A percentile compares a stretch with the other conserved stretches of the same genome.
These are phyloP conservation scores for Viridothelium virens DNA, from an alignment of 495 filamentous ascomycete species.

Conservation along the genomic window DNA sequence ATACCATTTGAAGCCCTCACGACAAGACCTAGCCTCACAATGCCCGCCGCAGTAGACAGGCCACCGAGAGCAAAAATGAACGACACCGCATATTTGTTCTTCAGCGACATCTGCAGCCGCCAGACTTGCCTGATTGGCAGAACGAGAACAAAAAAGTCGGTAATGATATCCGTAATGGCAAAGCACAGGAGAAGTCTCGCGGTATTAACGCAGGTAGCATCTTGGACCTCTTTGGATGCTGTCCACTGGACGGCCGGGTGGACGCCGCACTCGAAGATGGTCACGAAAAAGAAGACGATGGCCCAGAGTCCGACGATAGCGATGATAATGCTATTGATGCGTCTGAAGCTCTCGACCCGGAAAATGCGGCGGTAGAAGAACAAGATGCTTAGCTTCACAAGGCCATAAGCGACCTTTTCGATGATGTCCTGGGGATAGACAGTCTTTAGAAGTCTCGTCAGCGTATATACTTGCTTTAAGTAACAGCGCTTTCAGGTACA, in stretches of 20 bases:
- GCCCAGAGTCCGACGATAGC: neutral
- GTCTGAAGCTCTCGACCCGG: neutral
- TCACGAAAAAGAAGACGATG: neutral
- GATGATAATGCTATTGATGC: conserved; percentile 5
- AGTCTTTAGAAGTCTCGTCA: neutral
- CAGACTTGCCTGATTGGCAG: conserved; percentile 11
- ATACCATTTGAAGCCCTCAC: neutral
- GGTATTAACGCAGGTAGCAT: conserved; percentile 12
- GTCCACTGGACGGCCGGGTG: neutral
- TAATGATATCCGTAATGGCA: conserved; percentile 13
- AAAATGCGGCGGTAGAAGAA: conserved; percentile 8
- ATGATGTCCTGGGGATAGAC: conserved; percentile 3
- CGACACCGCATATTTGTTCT: neutral
- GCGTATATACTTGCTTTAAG: neutral
- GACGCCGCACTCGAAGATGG: conserved; percentile 5
- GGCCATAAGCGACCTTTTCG: conserved; percentile 3
- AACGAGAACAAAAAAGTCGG: conserved; percentile 13
- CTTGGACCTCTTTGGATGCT: neutral
- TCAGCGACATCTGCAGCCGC: conserved; percentile 7
- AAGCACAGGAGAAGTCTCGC: conserved; percentile 3
- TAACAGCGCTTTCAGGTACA: neutral
- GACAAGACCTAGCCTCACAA: conserved; percentile 4
- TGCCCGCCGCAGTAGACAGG: neutral
- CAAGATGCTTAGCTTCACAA: conserved; percentile 2
- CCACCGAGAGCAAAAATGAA: neutral